Conservation (phyloP, 306 rosid species). For the Trifolium dubium region DNA sequence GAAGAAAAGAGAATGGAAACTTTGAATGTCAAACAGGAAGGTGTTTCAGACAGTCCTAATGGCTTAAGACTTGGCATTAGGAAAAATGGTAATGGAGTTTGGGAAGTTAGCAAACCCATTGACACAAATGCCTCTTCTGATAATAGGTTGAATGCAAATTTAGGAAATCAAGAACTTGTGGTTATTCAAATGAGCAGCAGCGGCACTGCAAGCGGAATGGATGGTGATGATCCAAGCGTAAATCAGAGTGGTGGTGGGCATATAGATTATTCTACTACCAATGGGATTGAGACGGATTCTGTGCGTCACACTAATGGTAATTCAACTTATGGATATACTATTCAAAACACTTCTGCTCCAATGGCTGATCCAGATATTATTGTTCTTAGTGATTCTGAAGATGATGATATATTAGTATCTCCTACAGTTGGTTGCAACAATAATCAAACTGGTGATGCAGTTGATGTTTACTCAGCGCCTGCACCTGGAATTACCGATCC, state of each 20-base stretch:
- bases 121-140: slow-evolving; percentile 65
- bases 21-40: slow-evolving; percentile 80
- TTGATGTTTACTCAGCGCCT: slow-evolving; percentile 57
- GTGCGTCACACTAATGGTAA: slow-evolving; percentile 60
- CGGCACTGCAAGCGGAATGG: slow-evolving; percentile 83
- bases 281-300: slow-evolving; percentile 83
- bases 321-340: slow-evolving; percentile 67
- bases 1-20: slow-evolving; percentile 59
- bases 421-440: slow-evolving; percentile 53
- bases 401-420: slow-evolving; percentile 60
- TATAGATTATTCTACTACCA: slow-evolving; percentile 63
- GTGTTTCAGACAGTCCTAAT: slow-evolving; percentile 70
- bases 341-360: slow-evolving; percentile 56
- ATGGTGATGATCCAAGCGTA: slow-evolving; percentile 92
- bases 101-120: slow-evolving; percentile 88
- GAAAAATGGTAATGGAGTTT: slow-evolving; percentile 75
- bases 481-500: slow-evolving; percentile 65
- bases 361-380: slow-evolving; percentile 69
- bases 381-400: slow-evolving; percentile 93
- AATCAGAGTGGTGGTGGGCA: slow-evolving; percentile 79
- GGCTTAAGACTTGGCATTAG: slow-evolving; percentile 79
- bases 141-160: slow-evolving; percentile 58
- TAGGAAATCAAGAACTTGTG: slow-evolving; percentile 66
- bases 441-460: slow-evolving; percentile 57
- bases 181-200: slow-evolving; percentile 96